Conservation (phyloP, 1,139 yeast genomes). For the Protomyces lactucae-debilis region DNA sequence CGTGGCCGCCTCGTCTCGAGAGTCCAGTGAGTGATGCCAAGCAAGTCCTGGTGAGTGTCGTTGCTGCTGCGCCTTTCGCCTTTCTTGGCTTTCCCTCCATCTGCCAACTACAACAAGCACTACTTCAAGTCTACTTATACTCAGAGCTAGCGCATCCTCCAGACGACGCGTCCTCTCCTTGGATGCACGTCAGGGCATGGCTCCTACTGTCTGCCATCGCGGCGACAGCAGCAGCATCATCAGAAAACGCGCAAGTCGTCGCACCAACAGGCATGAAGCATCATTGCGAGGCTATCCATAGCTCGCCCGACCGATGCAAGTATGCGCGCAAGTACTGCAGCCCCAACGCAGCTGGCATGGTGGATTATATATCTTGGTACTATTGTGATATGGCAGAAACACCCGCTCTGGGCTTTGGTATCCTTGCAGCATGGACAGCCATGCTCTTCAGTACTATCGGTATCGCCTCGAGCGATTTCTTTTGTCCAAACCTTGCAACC, state of each 20-base stretch:
- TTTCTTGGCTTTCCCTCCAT: background rate
- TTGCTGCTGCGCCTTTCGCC: background rate
- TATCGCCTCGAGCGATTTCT: slow-evolving; percentile 65
- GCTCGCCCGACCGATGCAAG: slow-evolving; percentile 37
- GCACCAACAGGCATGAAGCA: slow-evolving; percentile 8
- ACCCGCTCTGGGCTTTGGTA: slow-evolving; percentile 28
- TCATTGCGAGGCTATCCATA: slow-evolving; percentile 30
- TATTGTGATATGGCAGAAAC: slow-evolving; percentile 37
- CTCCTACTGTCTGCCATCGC: background rate
- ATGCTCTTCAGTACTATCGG: slow-evolving; percentile 60
- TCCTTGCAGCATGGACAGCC: slow-evolving; percentile 39
- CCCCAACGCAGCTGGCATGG: slow-evolving; percentile 36
- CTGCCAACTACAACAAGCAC: background rate
- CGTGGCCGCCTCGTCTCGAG: background rate
- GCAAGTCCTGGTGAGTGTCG: background rate
- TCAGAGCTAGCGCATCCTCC: too few species aligned
- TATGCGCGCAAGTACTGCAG: slow-evolving; percentile 39
- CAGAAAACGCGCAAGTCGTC: background rate
- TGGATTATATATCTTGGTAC: slow-evolving; percentile 39
- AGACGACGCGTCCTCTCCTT: background rate
- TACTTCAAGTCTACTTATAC: too few species aligned
- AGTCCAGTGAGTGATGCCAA: background rate
- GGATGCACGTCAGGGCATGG: background rate
- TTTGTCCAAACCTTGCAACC: slow-evolving; percentile 67
- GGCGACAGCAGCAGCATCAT: background rate